Evolutionary conservation across 805 yeast genomes (phyloP), one percentile per base, ranked within the genome.

Genomic region (Metschnikowia picachoensis): DNA sequence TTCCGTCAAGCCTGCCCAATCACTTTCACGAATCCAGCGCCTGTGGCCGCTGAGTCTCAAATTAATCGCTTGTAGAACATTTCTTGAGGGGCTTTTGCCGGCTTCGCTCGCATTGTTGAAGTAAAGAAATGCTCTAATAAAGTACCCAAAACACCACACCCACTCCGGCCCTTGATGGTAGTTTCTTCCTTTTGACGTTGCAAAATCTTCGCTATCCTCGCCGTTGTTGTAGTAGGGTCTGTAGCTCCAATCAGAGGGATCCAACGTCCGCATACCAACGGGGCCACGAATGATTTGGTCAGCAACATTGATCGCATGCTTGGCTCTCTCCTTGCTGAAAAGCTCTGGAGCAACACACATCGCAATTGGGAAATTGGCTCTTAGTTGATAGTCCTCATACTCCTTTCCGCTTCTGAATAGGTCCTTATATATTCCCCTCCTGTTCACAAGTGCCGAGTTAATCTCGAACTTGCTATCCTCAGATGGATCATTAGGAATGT

Each of bases 151-250:
- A 48, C 82, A 78, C 97, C 97, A 92, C 30, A 87, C 86, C 99
- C 99, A 92, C 62, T 94, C 99, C 2, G 99, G 99, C 2, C 99
- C 99, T 68, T 92, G 98, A 65, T 92, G 99, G 64, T 92, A 92
- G 67, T 94, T 94, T 58, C 98, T 79, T 29, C 99, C 99, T 66
- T 90, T 89, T 2, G 97, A 76, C 0, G 97, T 90, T 0, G 95
- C 89, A 74, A 90, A 94, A 64, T 92, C 96, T 4, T 76, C 80
- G 43, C 79, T 80, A 59, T 92, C 98, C 35, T 78, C 85, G 39
- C 89, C 70, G 62, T 92, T 94, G 59, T 73, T 72, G 65, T 92
- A 92, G 67, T 87, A 80, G 2, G 99, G 99, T 52, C 95, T 77
- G 65, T 94, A 92, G 66, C 92, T 91, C 70, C 82, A 78, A 68